A percentile compares a stretch with the other conserved stretches of the same genome.
phyloP scores from a whole-genome alignment of 129 eudicot genomes.

The Artemisia tridentata region DNA sequence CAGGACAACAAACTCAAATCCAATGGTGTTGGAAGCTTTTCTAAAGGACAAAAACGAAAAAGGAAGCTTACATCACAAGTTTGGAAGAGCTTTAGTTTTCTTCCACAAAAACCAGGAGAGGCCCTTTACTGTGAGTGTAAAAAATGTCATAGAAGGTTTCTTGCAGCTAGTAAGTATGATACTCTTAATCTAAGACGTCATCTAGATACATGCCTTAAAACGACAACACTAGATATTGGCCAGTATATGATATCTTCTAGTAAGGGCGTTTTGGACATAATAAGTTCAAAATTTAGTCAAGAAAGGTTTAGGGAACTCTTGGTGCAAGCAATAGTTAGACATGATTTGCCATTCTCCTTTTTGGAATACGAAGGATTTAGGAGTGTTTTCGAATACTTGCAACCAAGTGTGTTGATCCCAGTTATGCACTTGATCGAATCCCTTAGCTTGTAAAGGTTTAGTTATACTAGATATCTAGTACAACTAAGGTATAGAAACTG shows the following conservation, averaged over 20 bases:
- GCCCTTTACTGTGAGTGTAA: too few species aligned
- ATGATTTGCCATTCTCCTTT: conserved; percentile 9
- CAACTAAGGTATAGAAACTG: too few species aligned
- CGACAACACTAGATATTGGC: not conserved
- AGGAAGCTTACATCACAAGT: too few species aligned
- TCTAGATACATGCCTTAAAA: too few species aligned
- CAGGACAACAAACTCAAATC: too few species aligned
- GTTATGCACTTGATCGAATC: too few species aligned
- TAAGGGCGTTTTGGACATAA: not conserved
- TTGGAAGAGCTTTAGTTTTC: too few species aligned
- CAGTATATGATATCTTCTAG: not conserved
- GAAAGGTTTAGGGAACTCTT: conserved; percentile 3
- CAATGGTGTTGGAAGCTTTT: too few species aligned
- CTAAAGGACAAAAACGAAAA: too few species aligned
- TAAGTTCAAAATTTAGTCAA: conserved; percentile 7
- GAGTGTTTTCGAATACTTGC: not conserved
- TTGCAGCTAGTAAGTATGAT: not conserved
- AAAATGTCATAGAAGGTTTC: not conserved
- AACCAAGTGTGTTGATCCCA: conserved; percentile 10
- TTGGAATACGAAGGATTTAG: conserved; percentile 8
- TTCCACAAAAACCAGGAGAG: too few species aligned
- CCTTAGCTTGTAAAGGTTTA: too few species aligned
- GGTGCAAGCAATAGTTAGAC: not conserved
- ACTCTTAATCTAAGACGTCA: not conserved
- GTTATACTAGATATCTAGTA: too few species aligned